Evolutionary conservation across 352 stramenopile species (phyloP).

Genomic region (Lagenidium sp.): DNA sequence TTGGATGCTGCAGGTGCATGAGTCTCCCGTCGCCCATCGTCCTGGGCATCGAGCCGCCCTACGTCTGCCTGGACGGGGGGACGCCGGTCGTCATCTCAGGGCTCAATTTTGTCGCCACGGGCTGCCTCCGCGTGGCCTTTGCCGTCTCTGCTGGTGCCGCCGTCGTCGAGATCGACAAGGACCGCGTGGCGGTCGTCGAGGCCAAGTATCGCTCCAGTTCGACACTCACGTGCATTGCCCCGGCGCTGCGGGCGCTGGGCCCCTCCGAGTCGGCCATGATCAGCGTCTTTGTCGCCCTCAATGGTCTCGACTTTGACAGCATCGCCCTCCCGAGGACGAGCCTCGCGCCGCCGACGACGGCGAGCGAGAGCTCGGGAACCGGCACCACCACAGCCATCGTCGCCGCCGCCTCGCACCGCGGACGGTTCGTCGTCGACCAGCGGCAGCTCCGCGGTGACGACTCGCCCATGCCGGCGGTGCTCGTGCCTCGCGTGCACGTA

Average conservation of each 20-base stretch:
- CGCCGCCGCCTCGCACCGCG: not conserved
- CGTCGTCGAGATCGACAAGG: conserved; percentile 1
- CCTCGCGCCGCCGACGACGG: no score
- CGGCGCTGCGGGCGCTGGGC: conserved; percentile 8
- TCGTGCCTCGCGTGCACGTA: conserved; percentile 24
- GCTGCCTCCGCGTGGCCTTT: conserved; percentile 21
- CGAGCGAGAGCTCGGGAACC: no score
- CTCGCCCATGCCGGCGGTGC: not conserved
- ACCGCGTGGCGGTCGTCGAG: conserved; percentile 16
- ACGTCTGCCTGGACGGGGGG: conserved; percentile 17
- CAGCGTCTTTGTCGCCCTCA: conserved; percentile 18
- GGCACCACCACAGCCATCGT: not conserved
- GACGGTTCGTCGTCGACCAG: conserved; percentile 11
- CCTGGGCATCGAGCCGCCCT: conserved; percentile 8
- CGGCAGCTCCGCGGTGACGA: not conserved
- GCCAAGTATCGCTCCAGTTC: conserved; percentile 19
- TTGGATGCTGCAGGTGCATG: no score
- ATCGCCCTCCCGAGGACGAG: conserved; percentile 23
- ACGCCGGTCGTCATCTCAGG: conserved; percentile 21
- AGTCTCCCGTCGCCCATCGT: conserved; percentile 14
- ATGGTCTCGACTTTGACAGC: conserved; percentile 35
- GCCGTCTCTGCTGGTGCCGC: conserved; percentile 1
- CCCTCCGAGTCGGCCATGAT: conserved; percentile 9
- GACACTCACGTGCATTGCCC: conserved; percentile 19
- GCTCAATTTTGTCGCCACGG: conserved; percentile 24